phyloP scores from a whole-genome alignment of 495 filamentous ascomycete genomes.

The Penicillium diatomitis region DNA sequence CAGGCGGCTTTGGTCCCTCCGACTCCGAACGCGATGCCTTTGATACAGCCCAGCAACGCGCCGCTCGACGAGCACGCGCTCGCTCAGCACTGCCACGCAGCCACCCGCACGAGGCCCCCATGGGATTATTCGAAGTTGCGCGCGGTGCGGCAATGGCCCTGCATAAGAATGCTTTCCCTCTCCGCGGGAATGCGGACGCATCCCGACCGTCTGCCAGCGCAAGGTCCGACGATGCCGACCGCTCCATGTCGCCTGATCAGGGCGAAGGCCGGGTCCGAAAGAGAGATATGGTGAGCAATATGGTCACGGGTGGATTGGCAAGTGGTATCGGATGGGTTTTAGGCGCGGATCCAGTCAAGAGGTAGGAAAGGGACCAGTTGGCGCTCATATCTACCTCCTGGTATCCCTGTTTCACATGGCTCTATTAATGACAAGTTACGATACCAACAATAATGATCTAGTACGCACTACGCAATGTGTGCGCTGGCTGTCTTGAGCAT shows the following conservation, averaged over 20 bases:
- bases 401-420: not conserved
- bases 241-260: constrained; percentile 15
- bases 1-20: constrained; percentile 52
- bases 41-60: constrained; percentile 32
- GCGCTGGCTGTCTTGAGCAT: too few species aligned
- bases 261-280: constrained; percentile 52
- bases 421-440: too few species aligned
- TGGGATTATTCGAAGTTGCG: constrained; percentile 90
- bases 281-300: constrained; percentile 70
- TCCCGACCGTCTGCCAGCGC: constrained; percentile 4
- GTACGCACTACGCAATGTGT: too few species aligned
- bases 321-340: constrained; percentile 83
- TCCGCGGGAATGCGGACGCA: constrained; percentile 25
- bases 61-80: constrained; percentile 27
- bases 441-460: too few species aligned
- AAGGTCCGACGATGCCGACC: constrained; percentile 16
- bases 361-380: constrained; percentile 5
- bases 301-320: constrained; percentile 62
- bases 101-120: constrained; percentile 66
- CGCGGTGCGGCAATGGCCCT: constrained; percentile 71
- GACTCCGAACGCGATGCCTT: constrained; percentile 39
- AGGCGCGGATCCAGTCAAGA: constrained; percentile 53
- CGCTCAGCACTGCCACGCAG: constrained; percentile 22
- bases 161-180: constrained; percentile 51
- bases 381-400: not conserved